Evolutionary conservation across 2,329 filamentous ascomycete genomes (phyloP), one percentile per base, ranked within the genome.

Genomic region (Rosellinia necatrix): DNA sequence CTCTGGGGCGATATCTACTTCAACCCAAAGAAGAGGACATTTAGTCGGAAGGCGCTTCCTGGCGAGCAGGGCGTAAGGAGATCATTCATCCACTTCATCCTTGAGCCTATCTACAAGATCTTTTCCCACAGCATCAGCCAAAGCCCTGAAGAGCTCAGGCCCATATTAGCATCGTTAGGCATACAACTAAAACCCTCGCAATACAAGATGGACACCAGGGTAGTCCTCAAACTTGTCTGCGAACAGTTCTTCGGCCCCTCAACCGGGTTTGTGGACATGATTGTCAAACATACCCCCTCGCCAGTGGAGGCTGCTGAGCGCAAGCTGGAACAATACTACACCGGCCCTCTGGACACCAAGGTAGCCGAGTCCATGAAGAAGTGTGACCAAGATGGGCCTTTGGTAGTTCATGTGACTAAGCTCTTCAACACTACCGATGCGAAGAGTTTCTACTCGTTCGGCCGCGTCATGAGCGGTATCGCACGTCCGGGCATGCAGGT

Each of bases 1-100:
- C 78, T 99, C 62, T 99, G 94, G 94, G 94, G 94, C 19, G 93
- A 99, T 70, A 88, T 99, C 54, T 99, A 94, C 75, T 99, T 89
- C 79, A 97, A 97, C 70, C 91, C 93, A 0, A 81, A 80, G 66
- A 96, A 91, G 74, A 87, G 93, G 60, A 93, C 90, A 53, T 99
- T 99, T 68, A 96, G 91, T 49, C 84, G 94, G 60, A 97, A 96
- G 71, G 64, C 69, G 30, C 54, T 70, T 3, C 84, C 87, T 0
- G 76, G 90, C 19, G 93, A 97, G 68, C 87, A 93, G 61, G 80
- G 83, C 10, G 86, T 92, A 4, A 90, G 89, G 72, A 82, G 94
- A 53, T 90, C 91, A 1, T 99, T 99, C 71, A 89, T 97, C 53
- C 88, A 96, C 73, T 99, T 97, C 71, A 83, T 99, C 24, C 79